A percentile compares a stretch with the other conserved stretches of the same genome.
These are phyloP conservation scores for Gynochthodes officinalis DNA, from an alignment of 257 asterid species.

Conservation along the genomic window DNA sequence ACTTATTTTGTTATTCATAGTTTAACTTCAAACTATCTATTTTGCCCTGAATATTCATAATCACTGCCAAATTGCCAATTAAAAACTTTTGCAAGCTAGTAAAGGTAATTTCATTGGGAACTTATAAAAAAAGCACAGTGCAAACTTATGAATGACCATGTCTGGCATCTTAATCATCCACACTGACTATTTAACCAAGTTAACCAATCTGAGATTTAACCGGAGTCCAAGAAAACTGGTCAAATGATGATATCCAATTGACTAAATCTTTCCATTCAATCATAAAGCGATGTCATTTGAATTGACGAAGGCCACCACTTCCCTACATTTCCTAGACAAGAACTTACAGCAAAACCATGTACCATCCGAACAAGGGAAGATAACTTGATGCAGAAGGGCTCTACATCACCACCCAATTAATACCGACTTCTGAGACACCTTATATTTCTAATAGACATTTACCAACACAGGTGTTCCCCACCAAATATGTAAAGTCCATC, in stretches of 20 bases:
- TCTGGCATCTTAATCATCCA: background rate
- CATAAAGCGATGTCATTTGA: background rate
- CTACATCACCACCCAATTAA: background rate
- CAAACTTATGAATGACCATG: background rate
- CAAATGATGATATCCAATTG: background rate
- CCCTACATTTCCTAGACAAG: background rate
- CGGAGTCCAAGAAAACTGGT: background rate
- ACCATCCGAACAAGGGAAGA: background rate
- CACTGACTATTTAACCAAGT: background rate
- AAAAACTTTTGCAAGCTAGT: background rate
- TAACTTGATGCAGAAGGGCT: background rate
- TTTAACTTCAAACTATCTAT: background rate
- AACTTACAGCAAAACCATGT: background rate
- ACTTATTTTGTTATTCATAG: too few species aligned
- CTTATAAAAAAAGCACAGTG: background rate
- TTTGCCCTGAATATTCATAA: background rate
- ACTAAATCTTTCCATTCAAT: background rate
- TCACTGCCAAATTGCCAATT: background rate
- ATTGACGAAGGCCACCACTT: background rate
- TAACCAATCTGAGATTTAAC: background rate
- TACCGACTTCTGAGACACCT: background rate
- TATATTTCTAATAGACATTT: too few species aligned
- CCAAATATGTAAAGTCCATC: too few species aligned
- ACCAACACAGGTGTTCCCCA: too few species aligned
- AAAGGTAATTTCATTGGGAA: background rate